phyloP scores from a whole-genome alignment of 208 protist genomes.

The Crithidia brevicula region DNA sequence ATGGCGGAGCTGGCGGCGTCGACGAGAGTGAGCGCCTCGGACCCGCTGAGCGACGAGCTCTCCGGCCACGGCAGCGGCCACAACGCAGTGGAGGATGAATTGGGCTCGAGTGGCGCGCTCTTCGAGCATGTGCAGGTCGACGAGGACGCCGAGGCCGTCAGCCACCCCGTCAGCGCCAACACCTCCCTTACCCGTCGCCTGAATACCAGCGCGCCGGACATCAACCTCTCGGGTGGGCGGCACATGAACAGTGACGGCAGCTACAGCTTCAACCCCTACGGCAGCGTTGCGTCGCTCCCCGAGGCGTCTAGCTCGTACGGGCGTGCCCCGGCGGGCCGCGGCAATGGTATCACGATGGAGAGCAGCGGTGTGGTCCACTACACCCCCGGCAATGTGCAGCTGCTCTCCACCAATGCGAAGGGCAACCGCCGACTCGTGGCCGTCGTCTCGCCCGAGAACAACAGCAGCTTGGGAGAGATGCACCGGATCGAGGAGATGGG shows the following conservation, averaged over 20 bases:
- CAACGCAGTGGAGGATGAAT: constrained; percentile 25
- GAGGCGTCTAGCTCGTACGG: constrained; percentile 34
- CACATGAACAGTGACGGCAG: constrained; percentile 46
- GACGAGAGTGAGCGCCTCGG: neutral
- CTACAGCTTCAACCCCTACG: constrained; percentile 52
- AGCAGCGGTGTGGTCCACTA: constrained; percentile 20
- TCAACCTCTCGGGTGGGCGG: constrained; percentile 11
- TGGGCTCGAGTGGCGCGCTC: constrained; percentile 29
- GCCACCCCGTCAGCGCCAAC: constrained; percentile 29
- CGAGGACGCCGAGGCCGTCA: constrained; percentile 37
- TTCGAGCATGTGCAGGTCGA: constrained; percentile 49
- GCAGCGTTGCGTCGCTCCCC: constrained; percentile 45
- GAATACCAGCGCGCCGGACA: constrained; percentile 24
- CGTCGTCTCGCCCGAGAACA: constrained; percentile 25
- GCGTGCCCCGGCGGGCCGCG: constrained; percentile 13
- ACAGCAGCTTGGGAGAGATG: constrained; percentile 11
- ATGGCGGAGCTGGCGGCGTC: constrained; percentile 6
- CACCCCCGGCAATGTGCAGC: constrained; percentile 33
- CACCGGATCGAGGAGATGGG: constrained; percentile 21
- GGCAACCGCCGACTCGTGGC: constrained; percentile 26
- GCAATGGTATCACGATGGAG: constrained; percentile 5
- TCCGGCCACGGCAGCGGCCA: constrained; percentile 3
- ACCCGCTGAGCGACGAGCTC: neutral
- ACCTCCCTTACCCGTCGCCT: constrained; percentile 30
- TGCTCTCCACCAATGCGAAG: constrained; percentile 27